These are phyloP conservation scores for Cryptococcus deneoformans DNA, from an alignment of 1,284 basidiomycete genomes.

Conservation along the genomic window DNA sequence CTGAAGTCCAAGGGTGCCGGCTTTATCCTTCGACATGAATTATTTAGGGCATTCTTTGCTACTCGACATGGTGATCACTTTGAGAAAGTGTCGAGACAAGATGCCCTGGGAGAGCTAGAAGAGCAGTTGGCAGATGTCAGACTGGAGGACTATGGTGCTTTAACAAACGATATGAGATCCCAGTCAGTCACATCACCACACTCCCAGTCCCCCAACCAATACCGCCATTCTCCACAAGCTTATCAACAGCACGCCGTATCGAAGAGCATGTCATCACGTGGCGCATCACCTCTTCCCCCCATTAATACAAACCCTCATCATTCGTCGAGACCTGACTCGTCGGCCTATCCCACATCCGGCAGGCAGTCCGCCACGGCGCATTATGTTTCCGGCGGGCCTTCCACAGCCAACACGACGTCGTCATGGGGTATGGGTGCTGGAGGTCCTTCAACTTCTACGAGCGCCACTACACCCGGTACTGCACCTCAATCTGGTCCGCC, in stretches of 20 bases:
- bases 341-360: conserved; percentile 10
- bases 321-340: conserved; percentile 12
- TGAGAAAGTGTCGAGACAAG: conserved; percentile 62
- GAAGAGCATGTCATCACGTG: conserved; percentile 16
- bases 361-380: conserved; percentile 7
- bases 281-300: conserved; percentile 28
- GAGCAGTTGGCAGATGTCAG: conserved; percentile 46
- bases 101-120: conserved; percentile 62
- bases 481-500: conserved; percentile 53
- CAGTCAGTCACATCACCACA: conserved; percentile 20
- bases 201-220: conserved; percentile 20
- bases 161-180: neutral
- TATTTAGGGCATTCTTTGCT: conserved; percentile 81
- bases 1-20: conserved; percentile 65
- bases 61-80: conserved; percentile 80
- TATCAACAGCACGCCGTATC: conserved; percentile 1
- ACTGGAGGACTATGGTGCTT: conserved; percentile 8
- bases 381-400: conserved; percentile 15
- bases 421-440: conserved; percentile 22
- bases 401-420: conserved; percentile 16
- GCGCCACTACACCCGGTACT: conserved; percentile 7
- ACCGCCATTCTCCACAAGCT: conserved; percentile 18
- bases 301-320: conserved; percentile 18
- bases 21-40: conserved; percentile 75
- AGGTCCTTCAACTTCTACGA: neutral